These are phyloP conservation scores for Penicillium odoratum DNA, from an alignment of 495 filamentous ascomycete species.

Conservation along the genomic window DNA sequence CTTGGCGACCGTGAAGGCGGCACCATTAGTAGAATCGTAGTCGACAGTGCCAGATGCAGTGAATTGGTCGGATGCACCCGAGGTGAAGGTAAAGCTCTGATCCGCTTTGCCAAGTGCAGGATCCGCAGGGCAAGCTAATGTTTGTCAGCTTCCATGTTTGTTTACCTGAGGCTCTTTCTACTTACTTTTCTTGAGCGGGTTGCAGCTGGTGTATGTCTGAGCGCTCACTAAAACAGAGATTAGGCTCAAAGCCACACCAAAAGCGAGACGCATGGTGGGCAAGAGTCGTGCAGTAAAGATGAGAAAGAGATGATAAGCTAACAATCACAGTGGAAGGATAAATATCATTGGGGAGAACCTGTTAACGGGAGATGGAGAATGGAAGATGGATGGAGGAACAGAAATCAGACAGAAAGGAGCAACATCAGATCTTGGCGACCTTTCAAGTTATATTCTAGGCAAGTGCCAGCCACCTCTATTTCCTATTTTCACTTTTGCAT, in stretches of 20 bases:
- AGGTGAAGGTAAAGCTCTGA: slow-evolving; percentile 72
- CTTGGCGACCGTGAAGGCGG: slow-evolving; percentile 78
- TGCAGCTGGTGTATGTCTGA: slow-evolving; percentile 76
- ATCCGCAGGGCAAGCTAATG: slow-evolving; percentile 66
- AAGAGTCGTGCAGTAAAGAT: not conserved
- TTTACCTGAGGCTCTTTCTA: slow-evolving; percentile 8
- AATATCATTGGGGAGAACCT: not conserved
- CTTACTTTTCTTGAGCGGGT: slow-evolving; percentile 69
- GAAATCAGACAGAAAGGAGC: not conserved
- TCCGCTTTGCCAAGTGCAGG: slow-evolving; percentile 80
- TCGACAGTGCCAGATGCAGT: slow-evolving; percentile 62
- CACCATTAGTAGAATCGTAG: slow-evolving; percentile 71
- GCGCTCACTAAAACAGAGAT: slow-evolving; percentile 51
- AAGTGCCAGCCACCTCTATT: slow-evolving; percentile 15
- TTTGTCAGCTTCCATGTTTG: slow-evolving; percentile 20
- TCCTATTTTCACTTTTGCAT: not conserved
- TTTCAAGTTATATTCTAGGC: slow-evolving; percentile 3
- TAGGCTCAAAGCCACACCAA: slow-evolving; percentile 28
- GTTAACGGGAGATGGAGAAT: not conserved
- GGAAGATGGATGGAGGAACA: not conserved
- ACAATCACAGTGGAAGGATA: not conserved
- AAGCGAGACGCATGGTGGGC: slow-evolving; percentile 33
- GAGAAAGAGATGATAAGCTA: not conserved
- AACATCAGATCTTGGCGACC: slow-evolving; percentile 4
- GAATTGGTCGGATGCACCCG: slow-evolving; percentile 68